Evolutionary conservation across 805 yeast species (phyloP), one percentile per base, ranked within the genome.

Genomic region (Kuraishia molischiana): DNA sequence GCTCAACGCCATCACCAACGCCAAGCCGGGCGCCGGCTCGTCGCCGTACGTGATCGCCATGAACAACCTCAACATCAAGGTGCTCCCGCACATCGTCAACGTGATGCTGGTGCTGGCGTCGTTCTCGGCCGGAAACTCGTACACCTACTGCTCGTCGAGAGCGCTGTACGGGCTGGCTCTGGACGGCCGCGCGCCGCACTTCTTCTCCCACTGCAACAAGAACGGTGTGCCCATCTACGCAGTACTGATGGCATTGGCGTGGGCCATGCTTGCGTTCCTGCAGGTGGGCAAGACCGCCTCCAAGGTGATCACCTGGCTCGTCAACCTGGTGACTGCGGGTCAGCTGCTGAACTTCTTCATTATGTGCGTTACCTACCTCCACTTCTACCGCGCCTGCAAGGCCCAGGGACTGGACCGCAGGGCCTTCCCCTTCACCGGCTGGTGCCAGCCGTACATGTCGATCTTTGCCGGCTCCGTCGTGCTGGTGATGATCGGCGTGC

Each of bases 221-320:
- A 55, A 57, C 15, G 75, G 75, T 37, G 64, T 68, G 28, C 75
- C 74, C 4, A 55, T 69, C 29, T 66, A 55, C 49, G 64, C 73
- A 42, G 69, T 69, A 9, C 40, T 61, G 24, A 47, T 65, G 2
- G 59, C 70, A 1, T 49, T 67, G 29, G 44, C 53, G 28, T 67
- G 72, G 66, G 65, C 72, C 2, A 56, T 65, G 28, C 47, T 70
- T 4, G 63, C 72, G 3, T 69, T 67, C 43, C 52, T 70, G 45
- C 69, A 81, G 51, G 54, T 79, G 40, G 67, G 77, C 19, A 63
- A 68, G 33, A 62, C 70, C 22, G 70, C 89, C 19, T 72, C 75
- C 13, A 67, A 69, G 2, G 92, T 83, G 3, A 66, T 84, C 43
- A 68, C 66, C 49, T 84, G 90, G 89, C 64, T 84, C 36, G 72